Evolutionary conservation across 768 basidiomycete genomes (phyloP).

Genomic region (Artomyces pyxidatus): DNA sequence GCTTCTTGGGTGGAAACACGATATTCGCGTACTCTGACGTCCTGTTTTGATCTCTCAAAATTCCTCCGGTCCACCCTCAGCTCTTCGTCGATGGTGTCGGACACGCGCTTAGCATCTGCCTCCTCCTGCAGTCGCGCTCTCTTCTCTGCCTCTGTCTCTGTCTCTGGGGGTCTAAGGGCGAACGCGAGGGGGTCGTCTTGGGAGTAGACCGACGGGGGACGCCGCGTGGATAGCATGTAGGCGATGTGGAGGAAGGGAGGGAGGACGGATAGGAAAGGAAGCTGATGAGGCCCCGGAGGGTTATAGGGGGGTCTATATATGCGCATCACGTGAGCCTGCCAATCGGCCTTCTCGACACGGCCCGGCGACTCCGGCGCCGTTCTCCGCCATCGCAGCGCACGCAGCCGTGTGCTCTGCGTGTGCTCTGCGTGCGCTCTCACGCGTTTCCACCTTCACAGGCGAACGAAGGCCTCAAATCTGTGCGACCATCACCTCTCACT

Average conservation of each 20-base stretch:
- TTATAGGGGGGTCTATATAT: constrained; percentile 19
- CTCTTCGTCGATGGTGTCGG: constrained; percentile 78
- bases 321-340: background rate
- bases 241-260: constrained; percentile 21
- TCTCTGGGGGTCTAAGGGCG: constrained; percentile 53
- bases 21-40: constrained; percentile 54
- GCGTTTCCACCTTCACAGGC: too few species aligned
- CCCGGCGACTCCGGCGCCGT: too few species aligned
- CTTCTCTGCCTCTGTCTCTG: constrained; percentile 63
- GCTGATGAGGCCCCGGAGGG: constrained; percentile 10
- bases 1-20: constrained; percentile 9
- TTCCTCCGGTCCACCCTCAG: constrained; percentile 62
- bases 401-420: too few species aligned
- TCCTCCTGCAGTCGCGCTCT: constrained; percentile 52
- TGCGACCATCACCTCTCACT: constrained; percentile 18
- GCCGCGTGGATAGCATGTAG: constrained; percentile 37
- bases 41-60: constrained; percentile 55
- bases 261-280: constrained; percentile 7
- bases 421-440: constrained; percentile 22
- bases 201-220: constrained; percentile 59
- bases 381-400: too few species aligned
- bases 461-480: too few species aligned
- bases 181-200: constrained; percentile 70
- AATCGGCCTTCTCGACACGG: too few species aligned
- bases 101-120: constrained; percentile 66